These are phyloP conservation scores for Mycena leptocephala DNA, from an alignment of 768 basidiomycete genomes.

Conservation along the genomic window DNA sequence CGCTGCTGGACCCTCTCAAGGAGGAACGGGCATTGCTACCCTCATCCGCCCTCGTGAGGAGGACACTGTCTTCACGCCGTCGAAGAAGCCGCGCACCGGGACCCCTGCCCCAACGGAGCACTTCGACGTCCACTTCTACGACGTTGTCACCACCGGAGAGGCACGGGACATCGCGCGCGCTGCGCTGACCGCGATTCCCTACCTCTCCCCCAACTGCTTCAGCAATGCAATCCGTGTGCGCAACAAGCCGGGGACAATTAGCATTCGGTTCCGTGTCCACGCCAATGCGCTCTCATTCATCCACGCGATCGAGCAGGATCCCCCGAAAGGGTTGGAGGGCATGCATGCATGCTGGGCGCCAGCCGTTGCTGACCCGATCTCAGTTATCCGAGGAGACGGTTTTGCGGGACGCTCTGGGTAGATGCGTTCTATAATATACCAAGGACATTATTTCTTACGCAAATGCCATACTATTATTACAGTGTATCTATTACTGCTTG, in stretches of 20 bases:
- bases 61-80: too few species aligned
- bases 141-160: background rate
- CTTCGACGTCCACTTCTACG: background rate
- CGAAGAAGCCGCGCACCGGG: too few species aligned
- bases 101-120: too few species aligned
- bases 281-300: background rate
- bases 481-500: too few species aligned
- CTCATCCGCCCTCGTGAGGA: too few species aligned
- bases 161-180: background rate
- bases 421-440: too few species aligned
- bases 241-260: too few species aligned
- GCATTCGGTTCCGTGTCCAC: slow-evolving; percentile 8
- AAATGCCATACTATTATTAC: background rate
- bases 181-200: background rate
- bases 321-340: background rate
- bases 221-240: too few species aligned
- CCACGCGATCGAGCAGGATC: background rate
- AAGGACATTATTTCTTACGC: background rate
- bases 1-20: too few species aligned
- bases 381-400: background rate
- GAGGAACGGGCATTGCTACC: too few species aligned
- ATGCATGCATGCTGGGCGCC: slow-evolving; percentile 16
- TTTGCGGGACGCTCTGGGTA: background rate
- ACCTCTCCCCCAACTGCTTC: background rate
- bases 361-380: background rate